These are phyloP conservation scores for Eucalyptus pauciflora DNA, from an alignment of 345 rosid genomes.

Conservation along the genomic window DNA sequence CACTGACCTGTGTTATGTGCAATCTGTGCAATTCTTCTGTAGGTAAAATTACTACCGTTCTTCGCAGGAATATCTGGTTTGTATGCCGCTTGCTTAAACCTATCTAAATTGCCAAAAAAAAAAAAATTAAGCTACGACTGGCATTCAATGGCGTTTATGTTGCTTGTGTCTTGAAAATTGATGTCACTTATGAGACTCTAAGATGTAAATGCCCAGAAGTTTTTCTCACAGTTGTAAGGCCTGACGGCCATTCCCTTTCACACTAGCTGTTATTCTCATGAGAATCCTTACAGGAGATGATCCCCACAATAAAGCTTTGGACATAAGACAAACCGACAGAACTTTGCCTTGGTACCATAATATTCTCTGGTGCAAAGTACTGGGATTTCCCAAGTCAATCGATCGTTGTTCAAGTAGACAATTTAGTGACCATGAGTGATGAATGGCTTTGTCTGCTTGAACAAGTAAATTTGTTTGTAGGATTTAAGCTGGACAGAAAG, in stretches of 20 bases:
- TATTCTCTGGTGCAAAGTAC: background rate
- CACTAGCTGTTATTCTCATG: background rate
- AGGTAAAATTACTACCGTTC: background rate
- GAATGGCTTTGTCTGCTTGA: background rate
- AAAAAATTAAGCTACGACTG: background rate
- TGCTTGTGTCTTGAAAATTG: background rate
- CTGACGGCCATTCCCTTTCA: background rate
- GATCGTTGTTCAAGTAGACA: background rate
- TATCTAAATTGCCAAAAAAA: background rate
- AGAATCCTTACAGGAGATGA: background rate
- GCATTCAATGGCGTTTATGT: background rate
- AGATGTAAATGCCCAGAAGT: background rate
- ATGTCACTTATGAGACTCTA: background rate
- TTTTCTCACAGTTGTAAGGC: background rate
- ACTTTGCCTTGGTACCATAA: background rate
- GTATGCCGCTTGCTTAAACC: background rate
- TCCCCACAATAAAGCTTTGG: background rate
- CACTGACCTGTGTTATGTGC: background rate
- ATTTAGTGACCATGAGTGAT: background rate
- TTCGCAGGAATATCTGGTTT: background rate
- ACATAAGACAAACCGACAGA: background rate
- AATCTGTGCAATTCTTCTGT: background rate
- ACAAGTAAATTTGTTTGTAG: background rate
- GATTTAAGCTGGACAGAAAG: background rate
- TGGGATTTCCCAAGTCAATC: background rate